phyloP scores from a whole-genome alignment of 176 grass and related monocot genomes.

The Carex scoparia region DNA sequence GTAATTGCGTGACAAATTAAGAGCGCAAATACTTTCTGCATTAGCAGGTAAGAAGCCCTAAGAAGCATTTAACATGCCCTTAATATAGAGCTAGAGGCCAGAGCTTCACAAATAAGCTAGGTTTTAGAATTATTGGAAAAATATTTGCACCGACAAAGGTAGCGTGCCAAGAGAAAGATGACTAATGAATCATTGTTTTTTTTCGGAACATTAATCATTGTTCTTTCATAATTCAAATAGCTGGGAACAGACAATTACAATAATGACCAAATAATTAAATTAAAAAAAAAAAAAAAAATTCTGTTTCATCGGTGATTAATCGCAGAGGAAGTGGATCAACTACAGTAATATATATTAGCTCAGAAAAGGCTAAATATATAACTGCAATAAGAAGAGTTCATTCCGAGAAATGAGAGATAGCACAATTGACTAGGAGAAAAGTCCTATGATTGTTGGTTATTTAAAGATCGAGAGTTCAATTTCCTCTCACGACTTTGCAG shows the following conservation, averaged over 20 bases:
- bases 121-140: background rate
- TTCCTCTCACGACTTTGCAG: no score
- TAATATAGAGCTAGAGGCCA: no score
- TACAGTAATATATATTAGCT: no score
- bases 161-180: background rate
- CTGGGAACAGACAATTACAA: background rate
- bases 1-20: constrained; percentile 1
- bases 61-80: background rate
- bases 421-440: no score
- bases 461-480: no score
- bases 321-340: background rate
- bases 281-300: no score
- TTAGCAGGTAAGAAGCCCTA: background rate
- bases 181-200: background rate
- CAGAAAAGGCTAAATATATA: background rate
- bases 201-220: background rate
- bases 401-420: no score
- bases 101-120: background rate
- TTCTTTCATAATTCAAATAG: background rate
- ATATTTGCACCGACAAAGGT: background rate
- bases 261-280: background rate
- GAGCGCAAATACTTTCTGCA: background rate
- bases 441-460: no score
- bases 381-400: no score
- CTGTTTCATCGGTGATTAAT: background rate